A percentile compares a stretch with the other conserved stretches of the same genome.
Conservation (phyloP, 176 grass and related monocot species). For the Rhynchospora tenuis region DNA sequence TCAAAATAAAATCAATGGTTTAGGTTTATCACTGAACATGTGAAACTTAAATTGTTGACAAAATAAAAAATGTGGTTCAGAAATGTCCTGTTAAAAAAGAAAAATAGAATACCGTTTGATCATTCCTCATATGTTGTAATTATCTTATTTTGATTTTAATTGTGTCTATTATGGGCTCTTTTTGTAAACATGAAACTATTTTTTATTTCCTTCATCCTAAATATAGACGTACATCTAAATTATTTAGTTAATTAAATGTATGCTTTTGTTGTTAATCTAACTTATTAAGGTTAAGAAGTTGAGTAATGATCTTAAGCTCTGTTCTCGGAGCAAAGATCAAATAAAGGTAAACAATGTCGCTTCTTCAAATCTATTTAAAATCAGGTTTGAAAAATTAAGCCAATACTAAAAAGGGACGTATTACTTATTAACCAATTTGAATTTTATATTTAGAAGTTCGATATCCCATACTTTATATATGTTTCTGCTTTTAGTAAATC, state of each 20-base stretch:
- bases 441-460: neutral
- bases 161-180: neutral
- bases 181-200: neutral
- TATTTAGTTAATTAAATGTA: neutral
- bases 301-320: no score
- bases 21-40: neutral
- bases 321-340: no score
- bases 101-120: neutral
- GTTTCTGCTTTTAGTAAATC: neutral
- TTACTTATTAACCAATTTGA: neutral
- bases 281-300: no score
- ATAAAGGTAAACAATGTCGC: no score
- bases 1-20: no score
- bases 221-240: neutral
- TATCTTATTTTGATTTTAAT: neutral
- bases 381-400: neutral
- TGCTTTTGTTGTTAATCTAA: no score
- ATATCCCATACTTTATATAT: neutral
- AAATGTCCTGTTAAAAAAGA: neutral
- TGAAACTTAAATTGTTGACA: neutral
- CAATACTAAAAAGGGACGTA: neutral
- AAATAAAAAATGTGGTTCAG: neutral
- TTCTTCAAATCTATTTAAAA: neutral
- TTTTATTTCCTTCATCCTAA: neutral
- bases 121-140: neutral